These are phyloP conservation scores for Raddia distichophylla DNA, from an alignment of 176 grass and related monocot species.

Conservation along the genomic window DNA sequence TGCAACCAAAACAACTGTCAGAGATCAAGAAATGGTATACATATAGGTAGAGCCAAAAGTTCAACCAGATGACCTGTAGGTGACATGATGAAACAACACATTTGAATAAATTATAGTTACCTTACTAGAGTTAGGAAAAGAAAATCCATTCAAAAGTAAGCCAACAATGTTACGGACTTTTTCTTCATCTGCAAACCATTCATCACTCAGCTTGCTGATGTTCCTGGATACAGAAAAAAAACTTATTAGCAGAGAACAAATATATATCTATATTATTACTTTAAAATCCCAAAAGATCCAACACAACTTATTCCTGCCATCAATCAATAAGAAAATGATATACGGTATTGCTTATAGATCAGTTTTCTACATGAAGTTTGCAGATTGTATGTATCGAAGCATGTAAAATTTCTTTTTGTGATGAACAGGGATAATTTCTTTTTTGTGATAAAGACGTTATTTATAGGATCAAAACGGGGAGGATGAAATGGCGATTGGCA, in stretches of 20 bases:
- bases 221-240: constrained; percentile 55
- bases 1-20: constrained; percentile 55
- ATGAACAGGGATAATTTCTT: not conserved
- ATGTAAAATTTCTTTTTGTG: not conserved
- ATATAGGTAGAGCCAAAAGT: constrained; percentile 1
- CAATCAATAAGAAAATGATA: not conserved
- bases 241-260: constrained; percentile 2
- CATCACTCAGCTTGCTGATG: constrained; percentile 68
- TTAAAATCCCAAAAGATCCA: constrained; percentile 1
- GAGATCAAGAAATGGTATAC: constrained; percentile 34
- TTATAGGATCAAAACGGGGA: no score
- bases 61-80: not conserved
- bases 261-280: constrained; percentile 12
- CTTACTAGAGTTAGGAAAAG: constrained; percentile 39
- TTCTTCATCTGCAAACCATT: constrained; percentile 90
- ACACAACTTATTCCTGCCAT: constrained; percentile 19
- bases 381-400: not conserved
- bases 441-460: no score
- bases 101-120: constrained; percentile 43
- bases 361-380: not conserved
- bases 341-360: not conserved
- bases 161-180: constrained; percentile 67
- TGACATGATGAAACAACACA: constrained; percentile 29
- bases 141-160: constrained; percentile 54
- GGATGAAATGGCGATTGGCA: no score